phyloP scores from a whole-genome alignment of 2,329 filamentous ascomycete species.

The Rutstroemia sp. region DNA sequence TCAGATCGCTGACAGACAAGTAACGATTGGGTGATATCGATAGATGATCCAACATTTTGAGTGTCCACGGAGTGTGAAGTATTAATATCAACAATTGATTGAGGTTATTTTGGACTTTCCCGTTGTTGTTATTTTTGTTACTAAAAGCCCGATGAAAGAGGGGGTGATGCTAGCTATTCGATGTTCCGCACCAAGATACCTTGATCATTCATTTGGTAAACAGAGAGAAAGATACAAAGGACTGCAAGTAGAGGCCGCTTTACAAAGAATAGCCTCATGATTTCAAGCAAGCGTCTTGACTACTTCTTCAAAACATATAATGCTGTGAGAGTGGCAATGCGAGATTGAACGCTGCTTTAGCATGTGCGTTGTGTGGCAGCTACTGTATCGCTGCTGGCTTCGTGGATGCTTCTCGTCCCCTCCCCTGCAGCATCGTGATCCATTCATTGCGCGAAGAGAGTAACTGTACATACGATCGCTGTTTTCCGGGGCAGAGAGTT shows the following conservation, averaged over 20 bases:
- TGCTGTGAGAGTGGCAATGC: neutral
- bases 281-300: neutral
- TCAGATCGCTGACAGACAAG: neutral
- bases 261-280: neutral
- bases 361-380: neutral
- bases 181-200: no score
- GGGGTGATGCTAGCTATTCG: no score
- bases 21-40: conserved; percentile 3
- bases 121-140: neutral
- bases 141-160: no score
- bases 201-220: no score
- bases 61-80: neutral
- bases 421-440: neutral
- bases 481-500: neutral
- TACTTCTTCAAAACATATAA: neutral
- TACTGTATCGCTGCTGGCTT: neutral
- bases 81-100: neutral
- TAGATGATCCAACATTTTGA: neutral
- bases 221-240: no score
- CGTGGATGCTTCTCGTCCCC: neutral
- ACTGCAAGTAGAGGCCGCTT: neutral
- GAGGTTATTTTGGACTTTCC: neutral
- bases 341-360: neutral
- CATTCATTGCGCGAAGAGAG: neutral
- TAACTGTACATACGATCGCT: neutral